Evolutionary conservation across 352 stramenopile genomes (phyloP).

Genomic region (Phytopythium montanum): DNA sequence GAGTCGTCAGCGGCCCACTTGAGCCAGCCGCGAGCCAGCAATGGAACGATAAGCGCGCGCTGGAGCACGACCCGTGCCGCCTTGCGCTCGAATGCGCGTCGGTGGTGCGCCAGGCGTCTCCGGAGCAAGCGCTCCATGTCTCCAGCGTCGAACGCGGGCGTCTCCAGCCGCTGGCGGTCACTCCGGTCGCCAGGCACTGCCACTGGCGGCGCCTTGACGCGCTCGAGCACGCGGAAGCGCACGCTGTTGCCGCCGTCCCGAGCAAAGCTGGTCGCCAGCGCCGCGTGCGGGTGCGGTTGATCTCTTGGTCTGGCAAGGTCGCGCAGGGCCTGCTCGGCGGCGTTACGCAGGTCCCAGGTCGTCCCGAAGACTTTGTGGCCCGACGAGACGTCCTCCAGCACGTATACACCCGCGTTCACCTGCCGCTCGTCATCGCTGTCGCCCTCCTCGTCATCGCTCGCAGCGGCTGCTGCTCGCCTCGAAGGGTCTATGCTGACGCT

Average conservation of each 20-base stretch:
- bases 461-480: background rate
- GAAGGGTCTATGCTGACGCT: background rate
- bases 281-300: constrained; percentile 43
- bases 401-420: constrained; percentile 66
- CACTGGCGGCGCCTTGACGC: constrained; percentile 16
- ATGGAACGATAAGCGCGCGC: constrained; percentile 27
- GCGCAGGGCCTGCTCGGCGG: constrained; percentile 36
- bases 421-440: constrained; percentile 16
- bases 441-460: constrained; percentile 7
- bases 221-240: constrained; percentile 55
- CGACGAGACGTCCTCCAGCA: constrained; percentile 48
- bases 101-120: constrained; percentile 33
- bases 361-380: constrained; percentile 59
- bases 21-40: constrained; percentile 28
- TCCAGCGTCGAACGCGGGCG: constrained; percentile 41
- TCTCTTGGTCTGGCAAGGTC: constrained; percentile 33
- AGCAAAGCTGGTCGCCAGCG: constrained; percentile 36
- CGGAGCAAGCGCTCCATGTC: constrained; percentile 47
- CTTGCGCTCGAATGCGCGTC: constrained; percentile 19
- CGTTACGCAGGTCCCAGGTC: constrained; percentile 73
- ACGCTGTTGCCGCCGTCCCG: constrained; percentile 45
- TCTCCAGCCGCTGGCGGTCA: background rate
- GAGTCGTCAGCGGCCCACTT: constrained; percentile 16
- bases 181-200: background rate
- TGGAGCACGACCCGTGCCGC: constrained; percentile 35